Base-by-base conservation (phyloP, 148 eudicot species). In the Silene latifolia region DNA sequence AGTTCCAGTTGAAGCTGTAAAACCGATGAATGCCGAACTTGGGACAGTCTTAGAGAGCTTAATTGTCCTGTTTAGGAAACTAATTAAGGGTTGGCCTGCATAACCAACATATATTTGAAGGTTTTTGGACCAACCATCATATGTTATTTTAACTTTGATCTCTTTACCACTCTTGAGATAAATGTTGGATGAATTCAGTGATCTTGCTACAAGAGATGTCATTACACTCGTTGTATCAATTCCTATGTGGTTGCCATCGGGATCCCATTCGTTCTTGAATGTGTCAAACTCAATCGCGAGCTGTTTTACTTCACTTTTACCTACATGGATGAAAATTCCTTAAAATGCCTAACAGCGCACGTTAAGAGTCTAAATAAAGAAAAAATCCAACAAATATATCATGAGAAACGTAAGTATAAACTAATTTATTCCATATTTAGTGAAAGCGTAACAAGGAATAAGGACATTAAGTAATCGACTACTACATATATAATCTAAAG, bases 1-100 rank as follows among this genome's bases (percentile, higher is more conserved):
- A n/a, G 82, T 75, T 14, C 91, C 97, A 0, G 91, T 91, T 32
- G 97, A 85, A 21, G 89, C 91, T 1, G 97, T 83, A 67, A 89
- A 91, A 3, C 97, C 97, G 0, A 83, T 74, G 53, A 79, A 90
- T 39, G 82, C 82, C 1, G 60, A 53, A 57, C 56, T 77, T 1
- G 90, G 91, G 62, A 90, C 82, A 3, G 62, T 81, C 10, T 82
- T 74, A 66, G 84, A 74, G 70, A 90, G 42, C 27, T 77, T 81
- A 7, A 90, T 72, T 24, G 81, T 56, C 0, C 76, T 74, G 51
- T 79, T 88, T 1, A 90, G 75, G 69, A 90, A 79, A 39, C 78
- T 83, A 35, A 47, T 53, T 5, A 88, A 77, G 42, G 83, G 80
- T 4, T 78, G 65, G 2, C 88, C 88, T 7, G 32, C 84, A 75